phyloP scores from a whole-genome alignment of 164 flowering plant genomes.

The Annona squamosa region DNA sequence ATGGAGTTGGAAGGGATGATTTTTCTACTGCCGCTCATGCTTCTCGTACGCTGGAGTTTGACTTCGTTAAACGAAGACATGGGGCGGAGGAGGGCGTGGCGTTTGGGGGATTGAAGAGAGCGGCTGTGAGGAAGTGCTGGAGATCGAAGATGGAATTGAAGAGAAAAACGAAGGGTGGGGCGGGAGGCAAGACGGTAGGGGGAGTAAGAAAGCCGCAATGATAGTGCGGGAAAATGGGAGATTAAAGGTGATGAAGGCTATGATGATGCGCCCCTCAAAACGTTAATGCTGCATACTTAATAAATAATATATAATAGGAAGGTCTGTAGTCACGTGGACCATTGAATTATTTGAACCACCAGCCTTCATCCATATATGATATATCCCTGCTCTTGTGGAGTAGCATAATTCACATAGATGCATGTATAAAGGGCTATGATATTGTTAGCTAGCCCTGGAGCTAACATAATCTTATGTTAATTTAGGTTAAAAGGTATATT shows the following conservation, averaged over 20 bases:
- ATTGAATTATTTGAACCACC: no score
- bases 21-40: constrained; percentile 19
- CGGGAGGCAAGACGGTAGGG: neutral
- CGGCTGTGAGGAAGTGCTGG: neutral
- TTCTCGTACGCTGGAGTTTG: neutral
- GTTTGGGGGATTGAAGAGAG: neutral
- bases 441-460: neutral
- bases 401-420: neutral
- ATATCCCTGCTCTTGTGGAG: neutral
- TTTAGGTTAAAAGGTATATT: no score
- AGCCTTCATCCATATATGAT: no score
- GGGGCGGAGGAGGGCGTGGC: neutral
- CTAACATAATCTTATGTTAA: no score
- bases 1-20: constrained; percentile 34
- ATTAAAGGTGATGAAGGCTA: constrained; percentile 1
- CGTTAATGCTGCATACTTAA: neutral
- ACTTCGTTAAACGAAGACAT: neutral
- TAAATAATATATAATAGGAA: no score
- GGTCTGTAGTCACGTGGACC: neutral
- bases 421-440: neutral
- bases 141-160: neutral
- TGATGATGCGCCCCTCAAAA: constrained; percentile 6
- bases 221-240: neutral
- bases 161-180: neutral
- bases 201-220: neutral